phyloP scores from a whole-genome alignment of 78 protist genomes.

The Tieghemostelium lacteum region DNA sequence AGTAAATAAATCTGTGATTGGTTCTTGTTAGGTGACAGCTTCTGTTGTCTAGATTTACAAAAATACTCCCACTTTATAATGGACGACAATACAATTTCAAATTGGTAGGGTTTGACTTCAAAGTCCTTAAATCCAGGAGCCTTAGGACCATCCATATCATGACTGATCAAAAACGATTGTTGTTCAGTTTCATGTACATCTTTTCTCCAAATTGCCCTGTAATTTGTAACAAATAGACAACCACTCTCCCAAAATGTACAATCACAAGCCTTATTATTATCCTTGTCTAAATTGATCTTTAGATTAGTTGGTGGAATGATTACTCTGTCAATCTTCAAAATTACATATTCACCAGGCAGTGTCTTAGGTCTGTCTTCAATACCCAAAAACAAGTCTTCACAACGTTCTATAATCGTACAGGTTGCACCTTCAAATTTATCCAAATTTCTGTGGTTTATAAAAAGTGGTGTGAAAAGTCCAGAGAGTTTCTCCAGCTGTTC shows the following conservation, averaged over 20 bases:
- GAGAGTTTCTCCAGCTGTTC: slow-evolving; percentile 5
- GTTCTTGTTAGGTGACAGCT: neutral
- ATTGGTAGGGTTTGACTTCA: slow-evolving; percentile 32
- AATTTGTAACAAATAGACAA: slow-evolving; percentile 49
- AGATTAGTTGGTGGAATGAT: slow-evolving; percentile 35
- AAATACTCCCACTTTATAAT: slow-evolving; percentile 48
- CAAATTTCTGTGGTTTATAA: slow-evolving; percentile 36
- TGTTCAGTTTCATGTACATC: neutral
- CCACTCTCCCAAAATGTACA: slow-evolving; percentile 43
- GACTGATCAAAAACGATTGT: neutral
- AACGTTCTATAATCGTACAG: slow-evolving; percentile 10
- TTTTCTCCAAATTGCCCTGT: slow-evolving; percentile 50
- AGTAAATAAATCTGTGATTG: slow-evolving; percentile 20
- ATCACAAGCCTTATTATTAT: neutral
- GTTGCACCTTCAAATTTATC: slow-evolving; percentile 16
- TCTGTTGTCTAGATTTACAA: slow-evolving; percentile 18
- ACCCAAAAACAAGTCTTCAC: slow-evolving; percentile 40
- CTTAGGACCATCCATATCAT: slow-evolving; percentile 7
- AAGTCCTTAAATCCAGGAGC: neutral
- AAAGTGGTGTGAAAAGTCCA: slow-evolving; percentile 48
- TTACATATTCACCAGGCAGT: slow-evolving; percentile 51
- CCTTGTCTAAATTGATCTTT: neutral
- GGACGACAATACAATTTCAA: slow-evolving; percentile 52
- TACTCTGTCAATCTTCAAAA: slow-evolving; percentile 29
- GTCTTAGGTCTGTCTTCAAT: slow-evolving; percentile 38